Evolutionary conservation across 495 filamentous ascomycete genomes (phyloP).

Genomic region (Xylaria intraflava): DNA sequence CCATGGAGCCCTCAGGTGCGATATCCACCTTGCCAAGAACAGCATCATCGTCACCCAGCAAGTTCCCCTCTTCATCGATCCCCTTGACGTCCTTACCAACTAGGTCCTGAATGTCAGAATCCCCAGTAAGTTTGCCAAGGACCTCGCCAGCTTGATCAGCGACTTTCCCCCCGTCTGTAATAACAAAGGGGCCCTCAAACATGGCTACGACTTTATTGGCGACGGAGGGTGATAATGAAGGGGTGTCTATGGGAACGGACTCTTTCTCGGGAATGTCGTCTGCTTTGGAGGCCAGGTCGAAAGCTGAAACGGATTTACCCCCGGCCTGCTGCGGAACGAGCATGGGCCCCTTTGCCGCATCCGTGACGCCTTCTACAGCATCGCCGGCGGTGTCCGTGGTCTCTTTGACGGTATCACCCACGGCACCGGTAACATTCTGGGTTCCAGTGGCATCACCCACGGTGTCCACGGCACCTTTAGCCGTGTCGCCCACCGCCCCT

Average conservation of each 20-base stretch:
- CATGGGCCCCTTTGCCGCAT: background rate
- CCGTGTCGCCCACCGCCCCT: conserved; percentile 10
- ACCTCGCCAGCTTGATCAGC: conserved; percentile 64
- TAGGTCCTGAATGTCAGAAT: conserved; percentile 59
- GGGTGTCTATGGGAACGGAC: conserved; percentile 16
- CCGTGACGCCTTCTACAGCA: background rate
- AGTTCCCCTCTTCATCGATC: conserved; percentile 77
- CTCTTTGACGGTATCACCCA: conserved; percentile 6
- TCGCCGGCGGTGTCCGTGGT: conserved; percentile 14
- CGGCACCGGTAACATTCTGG: conserved; percentile 4
- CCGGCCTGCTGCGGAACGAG: background rate
- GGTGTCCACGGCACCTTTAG: conserved; percentile 5
- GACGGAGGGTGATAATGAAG: conserved; percentile 19
- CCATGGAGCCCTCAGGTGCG: conserved; percentile 60
- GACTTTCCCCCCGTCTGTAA: conserved; percentile 58
- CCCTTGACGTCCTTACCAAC: conserved; percentile 69
- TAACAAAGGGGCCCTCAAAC: conserved; percentile 36
- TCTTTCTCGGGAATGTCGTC: conserved; percentile 38
- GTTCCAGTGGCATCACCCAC: conserved; percentile 7
- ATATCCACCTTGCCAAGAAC: conserved; percentile 72
- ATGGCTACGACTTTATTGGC: conserved; percentile 23
- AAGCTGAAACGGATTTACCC: conserved; percentile 15
- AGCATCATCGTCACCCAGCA: conserved; percentile 71
- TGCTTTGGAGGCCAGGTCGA: conserved; percentile 37
- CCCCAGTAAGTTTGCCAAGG: conserved; percentile 62